Evolutionary conservation across 2,329 filamentous ascomycete species (phyloP).

Genomic region (Diaporthe amygdali): DNA sequence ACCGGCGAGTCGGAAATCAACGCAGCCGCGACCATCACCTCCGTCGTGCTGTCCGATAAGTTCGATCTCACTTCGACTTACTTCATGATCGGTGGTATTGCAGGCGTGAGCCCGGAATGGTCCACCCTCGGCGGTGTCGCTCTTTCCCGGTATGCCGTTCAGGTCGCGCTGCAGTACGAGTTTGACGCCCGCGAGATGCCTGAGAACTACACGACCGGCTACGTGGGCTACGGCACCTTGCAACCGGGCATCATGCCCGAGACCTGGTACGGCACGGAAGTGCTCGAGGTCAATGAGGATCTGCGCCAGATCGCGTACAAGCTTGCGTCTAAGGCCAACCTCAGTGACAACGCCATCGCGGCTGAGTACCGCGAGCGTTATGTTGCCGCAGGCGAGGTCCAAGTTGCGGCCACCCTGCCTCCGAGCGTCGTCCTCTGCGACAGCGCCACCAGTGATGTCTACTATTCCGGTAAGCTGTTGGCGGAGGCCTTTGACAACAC

Average conservation of each 20-base stretch:
- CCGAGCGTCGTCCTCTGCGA: slow-evolving; percentile 70
- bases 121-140: slow-evolving; percentile 71
- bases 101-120: slow-evolving; percentile 73
- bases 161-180: slow-evolving; percentile 79
- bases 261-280: slow-evolving; percentile 70
- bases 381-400: slow-evolving; percentile 42
- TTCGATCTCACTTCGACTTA: slow-evolving; percentile 74
- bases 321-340: slow-evolving; percentile 55
- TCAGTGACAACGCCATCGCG: slow-evolving; percentile 56
- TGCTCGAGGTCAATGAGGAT: slow-evolving; percentile 68
- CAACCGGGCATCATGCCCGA: slow-evolving; percentile 61
- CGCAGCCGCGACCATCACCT: slow-evolving; percentile 68
- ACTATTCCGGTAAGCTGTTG: slow-evolving; percentile 68
- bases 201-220: slow-evolving; percentile 68
- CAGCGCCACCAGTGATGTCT: slow-evolving; percentile 73
- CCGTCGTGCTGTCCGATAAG: slow-evolving; percentile 63
- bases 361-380: slow-evolving; percentile 62
- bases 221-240: slow-evolving; percentile 67
- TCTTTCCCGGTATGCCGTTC: slow-evolving; percentile 72
- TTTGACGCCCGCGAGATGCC: slow-evolving; percentile 74
- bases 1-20: slow-evolving; percentile 78
- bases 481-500: slow-evolving; percentile 70
- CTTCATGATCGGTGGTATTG: slow-evolving; percentile 75
- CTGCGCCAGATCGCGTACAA: slow-evolving; percentile 58
- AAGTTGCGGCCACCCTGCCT: slow-evolving; percentile 45